Evolutionary conservation across 768 basidiomycete genomes (phyloP).

Genomic region (Termitomyces sp.): DNA sequence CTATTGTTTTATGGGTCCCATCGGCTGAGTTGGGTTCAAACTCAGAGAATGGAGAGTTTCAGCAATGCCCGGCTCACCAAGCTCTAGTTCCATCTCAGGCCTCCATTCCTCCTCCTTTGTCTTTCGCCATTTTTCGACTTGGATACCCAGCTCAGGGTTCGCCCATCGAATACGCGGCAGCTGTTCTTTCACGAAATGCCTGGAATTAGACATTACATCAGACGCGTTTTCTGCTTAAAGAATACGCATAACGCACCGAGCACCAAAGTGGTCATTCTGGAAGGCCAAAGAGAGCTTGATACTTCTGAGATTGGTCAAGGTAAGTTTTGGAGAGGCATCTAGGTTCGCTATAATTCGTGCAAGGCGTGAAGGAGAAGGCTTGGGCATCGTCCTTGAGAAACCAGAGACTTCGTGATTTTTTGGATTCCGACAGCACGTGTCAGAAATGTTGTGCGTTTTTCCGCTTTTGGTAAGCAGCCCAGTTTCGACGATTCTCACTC

Average conservation of each 20-base stretch:
- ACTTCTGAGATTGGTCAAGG: constrained; percentile 41
- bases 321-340: constrained; percentile 45
- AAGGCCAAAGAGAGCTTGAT: constrained; percentile 54
- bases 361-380: constrained; percentile 41
- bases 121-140: constrained; percentile 52
- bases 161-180: constrained; percentile 73
- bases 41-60: neutral
- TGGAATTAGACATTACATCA: constrained; percentile 19
- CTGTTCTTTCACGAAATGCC: constrained; percentile 78
- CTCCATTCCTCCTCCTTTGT: constrained; percentile 49
- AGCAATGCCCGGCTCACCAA: constrained; percentile 43
- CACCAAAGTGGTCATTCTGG: constrained; percentile 71
- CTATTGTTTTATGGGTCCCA: constrained; percentile 41
- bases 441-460: neutral
- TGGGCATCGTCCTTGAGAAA: neutral
- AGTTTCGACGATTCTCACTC: neutral
- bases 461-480: constrained; percentile 1
- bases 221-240: neutral
- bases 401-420: constrained; percentile 5
- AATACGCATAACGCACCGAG: constrained; percentile 42
- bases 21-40: constrained; percentile 31
- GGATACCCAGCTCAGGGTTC: constrained; percentile 62
- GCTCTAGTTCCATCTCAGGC: constrained; percentile 56
- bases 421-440: constrained; percentile 5
- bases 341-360: constrained; percentile 49